Base-by-base conservation (phyloP, 1,284 basidiomycete species). In the Lentinus polychrous region DNA sequence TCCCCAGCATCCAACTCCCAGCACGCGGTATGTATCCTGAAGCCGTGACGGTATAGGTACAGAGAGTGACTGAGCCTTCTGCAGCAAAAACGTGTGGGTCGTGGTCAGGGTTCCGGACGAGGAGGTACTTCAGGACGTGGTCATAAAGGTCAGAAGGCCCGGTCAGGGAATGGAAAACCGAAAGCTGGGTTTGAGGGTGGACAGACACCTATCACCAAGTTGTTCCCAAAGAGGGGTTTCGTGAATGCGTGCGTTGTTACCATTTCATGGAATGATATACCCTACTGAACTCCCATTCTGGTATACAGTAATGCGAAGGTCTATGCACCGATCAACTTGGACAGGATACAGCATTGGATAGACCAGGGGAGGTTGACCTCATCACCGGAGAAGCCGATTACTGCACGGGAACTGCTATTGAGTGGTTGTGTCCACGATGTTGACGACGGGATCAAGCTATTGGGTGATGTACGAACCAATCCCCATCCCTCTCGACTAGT, bases 81-180 rank as follows among this genome's bases (percentile, higher is more conserved):
- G 4, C 57, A 94, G 93, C 83, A 88, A 82, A 93, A 93, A 78
- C 88, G 95, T 62, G 79, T 95, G 36, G 95, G 95, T 66, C 79
- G 95, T 63, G 95, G 95, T 65, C 86, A 91, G 67, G 88, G 88
- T 17, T 94, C 92, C 1, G 88, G 87, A 24, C 80, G 90, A 56
- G 95, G 95, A 59, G 87, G 92, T 50, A 97, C 94, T 0, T 85
- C 94, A 3, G 93, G 93, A 53, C 81, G 92, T 48, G 95, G 95
- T 70, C 82, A 92, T 68, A 99, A 99, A 63, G 95, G 95, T 60
- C 94, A 96, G 66, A 95, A 94, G 52, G 87, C 94, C 38, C 82
- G 95, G 49, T 81, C 90, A 17, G 94, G 95, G 4, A 86, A 91
- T 58, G 91, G 93, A n/a, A 90, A 82, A 60, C 82, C 92, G 22